Base-by-base conservation (phyloP, 345 rosid genomes). In the Bruguiera gymnorhiza region DNA sequence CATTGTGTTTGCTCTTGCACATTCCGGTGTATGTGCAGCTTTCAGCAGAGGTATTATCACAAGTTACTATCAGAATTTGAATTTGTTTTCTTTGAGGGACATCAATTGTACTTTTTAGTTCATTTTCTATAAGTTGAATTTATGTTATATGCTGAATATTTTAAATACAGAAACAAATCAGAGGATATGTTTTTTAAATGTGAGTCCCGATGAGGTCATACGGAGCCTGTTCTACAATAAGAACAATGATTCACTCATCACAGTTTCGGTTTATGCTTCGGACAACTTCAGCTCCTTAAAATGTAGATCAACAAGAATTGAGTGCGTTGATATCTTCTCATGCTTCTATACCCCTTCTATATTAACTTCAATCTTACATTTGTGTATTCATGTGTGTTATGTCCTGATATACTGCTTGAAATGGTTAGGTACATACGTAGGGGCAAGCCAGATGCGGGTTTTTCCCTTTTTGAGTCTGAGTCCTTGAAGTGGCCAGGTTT, bases 401-500 rank as follows among this genome's bases (percentile, higher is more conserved):
- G 48, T 5, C 6, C 16, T 56, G 73, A 63, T 62, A 52, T 66
- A 3, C 6, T 60, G 23, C 24, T 78, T 55, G 57, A 61, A 67
- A 70, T 72, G 62, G 15, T 81, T 78, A 93, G 98, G 82, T 93
- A 89, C 77, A 94, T 94, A 58, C 78, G 87, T 66, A 87, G 97
- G 82, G 93, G 93, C 67, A 85, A 91, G 81, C 97, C 97, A 19
- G 98, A 91, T 84, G 90, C 91, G 54, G 97, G 97, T 31, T 94
- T 94, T 81, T 84, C 98, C 15, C 91, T 94, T 70, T 91, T 93
- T 78, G 97, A 91, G 78, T 93, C 98, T 5, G 97, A 94, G 63
- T 89, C 96, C n/a, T 82, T 94, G 57, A 94, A 91, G 74, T 94
- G 98, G 98, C 98, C 98, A 26, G 98, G 98, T 21, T 94, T 94